phyloP scores from a whole-genome alignment of 1,284 basidiomycete genomes.

The Ustilago tritici region DNA sequence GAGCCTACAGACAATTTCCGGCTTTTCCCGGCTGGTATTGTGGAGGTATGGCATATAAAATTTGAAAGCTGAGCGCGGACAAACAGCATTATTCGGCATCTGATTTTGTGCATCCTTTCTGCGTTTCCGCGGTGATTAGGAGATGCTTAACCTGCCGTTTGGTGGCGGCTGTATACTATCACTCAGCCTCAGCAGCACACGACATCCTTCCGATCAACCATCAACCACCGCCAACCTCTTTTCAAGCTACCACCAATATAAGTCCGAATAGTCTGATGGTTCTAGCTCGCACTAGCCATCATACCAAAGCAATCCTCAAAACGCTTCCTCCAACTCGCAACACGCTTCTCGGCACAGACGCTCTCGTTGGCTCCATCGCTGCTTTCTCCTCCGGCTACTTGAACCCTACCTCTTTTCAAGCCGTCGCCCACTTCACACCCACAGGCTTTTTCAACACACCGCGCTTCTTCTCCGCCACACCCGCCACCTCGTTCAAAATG shows the following conservation, averaged over 20 bases:
- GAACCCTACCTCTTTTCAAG: slow-evolving; percentile 1
- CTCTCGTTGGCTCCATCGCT: slow-evolving; percentile 32
- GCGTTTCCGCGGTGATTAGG: slow-evolving; percentile 18
- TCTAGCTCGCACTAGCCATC: slow-evolving; percentile 37
- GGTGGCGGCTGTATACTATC: background rate
- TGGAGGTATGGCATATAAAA: slow-evolving; percentile 19
- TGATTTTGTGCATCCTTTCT: background rate
- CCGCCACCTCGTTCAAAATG: slow-evolving; percentile 30
- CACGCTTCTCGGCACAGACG: slow-evolving; percentile 29
- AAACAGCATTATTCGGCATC: slow-evolving; percentile 13
- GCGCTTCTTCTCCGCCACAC: slow-evolving; percentile 29
- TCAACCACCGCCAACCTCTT: background rate
- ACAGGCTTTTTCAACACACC: background rate
- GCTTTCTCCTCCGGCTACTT: slow-evolving; percentile 25
- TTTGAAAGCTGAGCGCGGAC: slow-evolving; percentile 10
- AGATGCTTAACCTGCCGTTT: background rate
- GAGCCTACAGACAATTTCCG: background rate
- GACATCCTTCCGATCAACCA: slow-evolving; percentile 10
- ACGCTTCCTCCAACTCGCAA: slow-evolving; percentile 29
- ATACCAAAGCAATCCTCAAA: slow-evolving; percentile 17
- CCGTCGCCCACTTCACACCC: slow-evolving; percentile 5
- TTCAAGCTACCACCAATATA: background rate
- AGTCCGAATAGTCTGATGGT: slow-evolving; percentile 22
- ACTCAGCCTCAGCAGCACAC: slow-evolving; percentile 11
- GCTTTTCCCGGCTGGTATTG: background rate